phyloP scores from a whole-genome alignment of 192 early-diverging fungal genomes.

The Umbelopsis sp. region DNA sequence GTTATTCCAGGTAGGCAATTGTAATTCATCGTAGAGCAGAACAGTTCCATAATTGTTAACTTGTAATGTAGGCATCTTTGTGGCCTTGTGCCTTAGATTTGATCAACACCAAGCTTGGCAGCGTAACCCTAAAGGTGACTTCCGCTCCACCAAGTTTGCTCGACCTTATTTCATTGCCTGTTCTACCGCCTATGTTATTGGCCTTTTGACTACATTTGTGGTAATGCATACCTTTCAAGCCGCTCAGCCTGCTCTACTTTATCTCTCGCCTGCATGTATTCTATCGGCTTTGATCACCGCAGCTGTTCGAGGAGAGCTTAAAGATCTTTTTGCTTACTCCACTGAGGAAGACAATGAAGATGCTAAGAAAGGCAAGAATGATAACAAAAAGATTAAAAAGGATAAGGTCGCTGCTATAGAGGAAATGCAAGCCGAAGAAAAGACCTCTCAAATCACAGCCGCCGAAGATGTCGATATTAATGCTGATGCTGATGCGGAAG shows the following conservation, averaged over 20 bases:
- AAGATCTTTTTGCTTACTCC: slow-evolving; percentile 61
- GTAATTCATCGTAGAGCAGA: background rate
- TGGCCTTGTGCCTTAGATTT: slow-evolving; percentile 88
- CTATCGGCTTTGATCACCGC: slow-evolving; percentile 75
- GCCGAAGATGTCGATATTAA: background rate
- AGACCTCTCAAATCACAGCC: background rate
- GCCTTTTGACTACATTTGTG: slow-evolving; percentile 84
- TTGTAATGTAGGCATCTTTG: slow-evolving; percentile 71
- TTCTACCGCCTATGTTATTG: slow-evolving; percentile 78
- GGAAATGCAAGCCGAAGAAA: slow-evolving; percentile 11
- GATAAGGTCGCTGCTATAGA: background rate
- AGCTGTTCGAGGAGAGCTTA: slow-evolving; percentile 67
- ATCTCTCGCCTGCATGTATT: slow-evolving; percentile 96
- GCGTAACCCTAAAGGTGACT: slow-evolving; percentile 54
- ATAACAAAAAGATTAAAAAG: slow-evolving; percentile 39
- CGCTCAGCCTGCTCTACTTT: slow-evolving; percentile 95
- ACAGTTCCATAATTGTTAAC: background rate
- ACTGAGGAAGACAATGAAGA: slow-evolving; percentile 59
- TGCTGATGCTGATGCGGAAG: background rate
- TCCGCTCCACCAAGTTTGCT: slow-evolving; percentile 63
- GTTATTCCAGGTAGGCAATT: slow-evolving; percentile 81
- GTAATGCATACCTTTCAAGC: slow-evolving; percentile 97
- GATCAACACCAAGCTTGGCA: slow-evolving; percentile 80
- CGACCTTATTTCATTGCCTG: slow-evolving; percentile 90
- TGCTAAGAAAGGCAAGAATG: slow-evolving; percentile 53